Evolutionary conservation across 2,329 filamentous ascomycete species (phyloP), one percentile per base, ranked within the genome.

Genomic region (Aspergillus quadrilineatus): DNA sequence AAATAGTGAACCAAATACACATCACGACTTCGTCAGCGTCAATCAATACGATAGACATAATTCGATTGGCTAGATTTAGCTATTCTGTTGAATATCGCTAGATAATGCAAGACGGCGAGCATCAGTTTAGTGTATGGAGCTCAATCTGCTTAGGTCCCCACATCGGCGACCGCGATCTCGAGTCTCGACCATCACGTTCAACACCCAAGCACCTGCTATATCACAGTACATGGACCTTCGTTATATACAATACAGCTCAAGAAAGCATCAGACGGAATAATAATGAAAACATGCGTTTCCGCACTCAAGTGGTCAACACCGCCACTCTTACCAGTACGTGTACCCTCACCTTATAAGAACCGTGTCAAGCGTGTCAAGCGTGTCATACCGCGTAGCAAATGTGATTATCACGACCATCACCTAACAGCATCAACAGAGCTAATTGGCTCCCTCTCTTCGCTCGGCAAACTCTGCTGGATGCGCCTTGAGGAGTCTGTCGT

Each of bases 391-490:
- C 22, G 22, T 22, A 56, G 69, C 48, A 60, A 59, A 54, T 29
- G 4, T 15, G n/a, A 44, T 46, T 12, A 29, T 17, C 39, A 22
- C n/a, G 14, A 22, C 2, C n/a, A 17, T 22, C 22, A 22, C n/a
- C 61, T 62, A 57, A 64, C 53, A 29, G 17, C n/a, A 50, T 4
- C 66, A 29, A 17, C 32, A 86, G 85, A 86, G 67, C 78, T 87
- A 60, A 84, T 82, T 10, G 83, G 83, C 12, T 87, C 85, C 4
- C 78, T 88, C 51, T 79, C 82, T 29, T 85, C 84, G 12, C 75
- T 88, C 15, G 90, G 92, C 63, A 92, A 93, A 74, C 88, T 95
- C 60, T 91, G 90, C 45, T 96, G 92, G 92, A 82, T 96, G 61
- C 89, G 92, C 63, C 84, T 99, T 34, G 90, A 93, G 76, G 85